Conservation (phyloP, 1,139 yeast species). For the Pichia sp. region DNA sequence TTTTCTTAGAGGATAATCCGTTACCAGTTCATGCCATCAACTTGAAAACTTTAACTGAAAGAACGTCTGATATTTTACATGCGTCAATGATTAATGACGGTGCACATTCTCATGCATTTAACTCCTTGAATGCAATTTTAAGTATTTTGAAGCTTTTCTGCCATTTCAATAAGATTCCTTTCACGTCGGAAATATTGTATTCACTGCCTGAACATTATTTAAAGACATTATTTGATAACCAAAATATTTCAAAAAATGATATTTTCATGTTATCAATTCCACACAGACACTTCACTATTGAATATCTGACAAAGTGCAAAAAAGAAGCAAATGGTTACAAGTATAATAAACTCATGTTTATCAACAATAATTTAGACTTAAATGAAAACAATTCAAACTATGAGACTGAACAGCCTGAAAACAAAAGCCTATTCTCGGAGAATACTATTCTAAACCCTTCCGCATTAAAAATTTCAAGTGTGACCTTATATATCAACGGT, state of each 20-base stretch:
- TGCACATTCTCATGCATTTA: conserved; percentile 8
- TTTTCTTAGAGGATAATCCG: conserved; percentile 17
- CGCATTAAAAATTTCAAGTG: conserved; percentile 18
- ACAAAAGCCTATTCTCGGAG: conserved; percentile 16
- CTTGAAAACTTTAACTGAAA: conserved; percentile 49
- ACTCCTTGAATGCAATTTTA: conserved; percentile 31
- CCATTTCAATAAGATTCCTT: conserved; percentile 40
- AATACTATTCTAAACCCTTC: conserved; percentile 23
- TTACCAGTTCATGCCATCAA: conserved; percentile 46
- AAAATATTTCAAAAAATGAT: conserved; percentile 13
- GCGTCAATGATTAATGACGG: conserved; percentile 36
- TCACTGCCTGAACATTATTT: conserved; percentile 33
- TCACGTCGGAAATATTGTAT: conserved; percentile 44
- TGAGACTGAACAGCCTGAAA: not conserved
- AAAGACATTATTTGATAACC: conserved; percentile 16
- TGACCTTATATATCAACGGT: conserved; percentile 17
- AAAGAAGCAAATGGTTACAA: conserved; percentile 8
- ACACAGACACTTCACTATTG: conserved; percentile 15
- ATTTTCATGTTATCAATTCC: conserved; percentile 19
- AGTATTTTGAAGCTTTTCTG: conserved; percentile 48
- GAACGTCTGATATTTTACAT: conserved; percentile 61
- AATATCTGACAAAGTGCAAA: conserved; percentile 9
- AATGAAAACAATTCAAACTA: conserved; percentile 1
- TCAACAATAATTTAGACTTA: conserved; percentile 20
- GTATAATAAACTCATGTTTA: conserved; percentile 17